Evolutionary conservation across 2,329 filamentous ascomycete genomes (phyloP).

Genomic region (Fonsecaea multimorphosa): DNA sequence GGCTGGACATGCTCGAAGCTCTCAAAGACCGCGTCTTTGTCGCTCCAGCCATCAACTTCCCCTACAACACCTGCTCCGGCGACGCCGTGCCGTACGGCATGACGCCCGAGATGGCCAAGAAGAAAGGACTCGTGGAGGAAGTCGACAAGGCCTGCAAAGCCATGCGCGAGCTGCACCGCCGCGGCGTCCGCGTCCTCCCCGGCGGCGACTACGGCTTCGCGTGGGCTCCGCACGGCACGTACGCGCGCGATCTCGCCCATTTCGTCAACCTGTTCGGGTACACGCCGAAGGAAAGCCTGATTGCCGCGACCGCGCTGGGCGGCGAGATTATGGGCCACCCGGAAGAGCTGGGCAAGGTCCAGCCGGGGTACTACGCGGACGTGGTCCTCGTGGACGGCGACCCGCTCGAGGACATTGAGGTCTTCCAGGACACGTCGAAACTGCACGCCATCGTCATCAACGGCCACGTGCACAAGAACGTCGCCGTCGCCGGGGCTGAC

Average conservation of each 20-base stretch:
- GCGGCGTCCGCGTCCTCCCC: conserved; percentile 20
- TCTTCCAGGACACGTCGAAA: conserved; percentile 17
- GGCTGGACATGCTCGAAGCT: conserved; percentile 16
- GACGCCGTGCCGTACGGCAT: conserved; percentile 19
- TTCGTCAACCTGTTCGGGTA: conserved; percentile 24
- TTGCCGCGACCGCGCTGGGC: conserved; percentile 15
- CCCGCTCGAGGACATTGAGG: conserved; percentile 17
- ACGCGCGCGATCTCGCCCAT: conserved; percentile 17
- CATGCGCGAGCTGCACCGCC: conserved; percentile 16
- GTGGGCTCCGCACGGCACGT: conserved; percentile 21
- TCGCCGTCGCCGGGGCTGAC: conserved; percentile 5
- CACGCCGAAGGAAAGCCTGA: conserved; percentile 16
- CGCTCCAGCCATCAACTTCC: conserved; percentile 17
- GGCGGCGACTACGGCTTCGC: conserved; percentile 20
- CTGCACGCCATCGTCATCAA: conserved; percentile 19
- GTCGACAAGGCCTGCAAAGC: conserved; percentile 19
- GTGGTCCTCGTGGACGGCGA: conserved; percentile 20
- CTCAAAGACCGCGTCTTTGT: conserved; percentile 17
- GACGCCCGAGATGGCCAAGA: conserved; percentile 22
- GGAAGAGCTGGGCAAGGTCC: conserved; percentile 20
- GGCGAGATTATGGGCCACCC: conserved; percentile 25
- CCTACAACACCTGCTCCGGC: conserved; percentile 17
- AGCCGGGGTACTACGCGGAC: conserved; percentile 24
- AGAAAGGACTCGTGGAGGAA: conserved; percentile 17
- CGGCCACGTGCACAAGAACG: conserved; percentile 21